Conservation (phyloP, 176 grass and related monocot species). For the Phyllostachys edulis region DNA sequence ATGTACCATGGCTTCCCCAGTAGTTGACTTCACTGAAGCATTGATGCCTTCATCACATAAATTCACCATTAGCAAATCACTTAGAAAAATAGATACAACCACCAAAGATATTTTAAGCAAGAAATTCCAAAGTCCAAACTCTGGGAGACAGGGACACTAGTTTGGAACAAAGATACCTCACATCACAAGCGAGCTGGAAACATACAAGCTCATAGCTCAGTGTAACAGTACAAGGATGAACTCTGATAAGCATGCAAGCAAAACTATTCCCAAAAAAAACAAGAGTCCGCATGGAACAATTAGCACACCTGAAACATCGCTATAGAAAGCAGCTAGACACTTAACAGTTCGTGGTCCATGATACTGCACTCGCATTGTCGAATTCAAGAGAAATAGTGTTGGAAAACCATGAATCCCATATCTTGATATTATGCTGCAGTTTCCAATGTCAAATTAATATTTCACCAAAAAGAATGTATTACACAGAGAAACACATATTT, state of each 20-base stretch:
- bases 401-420: constrained; percentile 96
- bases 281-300: neutral
- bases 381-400: constrained; percentile 91
- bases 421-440: constrained; percentile 86
- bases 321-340: constrained; percentile 75
- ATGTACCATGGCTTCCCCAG: constrained; percentile 41
- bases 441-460: constrained; percentile 25
- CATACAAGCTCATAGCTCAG: neutral
- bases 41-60: constrained; percentile 65
- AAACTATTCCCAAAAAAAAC: neutral
- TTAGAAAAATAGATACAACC: neutral
- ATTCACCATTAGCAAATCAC: constrained; percentile 20
- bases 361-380: constrained; percentile 83
- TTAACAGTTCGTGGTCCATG: constrained; percentile 74
- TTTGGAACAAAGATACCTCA: neutral
- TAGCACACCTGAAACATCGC: constrained; percentile 67
- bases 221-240: neutral
- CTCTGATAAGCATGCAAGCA: neutral
- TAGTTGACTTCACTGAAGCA: constrained; percentile 43
- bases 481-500: neutral
- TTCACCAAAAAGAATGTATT: constrained; percentile 11
- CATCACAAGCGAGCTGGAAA: neutral
- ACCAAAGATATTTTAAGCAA: neutral
- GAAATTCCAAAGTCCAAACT: neutral
- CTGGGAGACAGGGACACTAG: neutral